phyloP scores from a whole-genome alignment of 495 filamentous ascomycete genomes.

The Neurospora sp. region DNA sequence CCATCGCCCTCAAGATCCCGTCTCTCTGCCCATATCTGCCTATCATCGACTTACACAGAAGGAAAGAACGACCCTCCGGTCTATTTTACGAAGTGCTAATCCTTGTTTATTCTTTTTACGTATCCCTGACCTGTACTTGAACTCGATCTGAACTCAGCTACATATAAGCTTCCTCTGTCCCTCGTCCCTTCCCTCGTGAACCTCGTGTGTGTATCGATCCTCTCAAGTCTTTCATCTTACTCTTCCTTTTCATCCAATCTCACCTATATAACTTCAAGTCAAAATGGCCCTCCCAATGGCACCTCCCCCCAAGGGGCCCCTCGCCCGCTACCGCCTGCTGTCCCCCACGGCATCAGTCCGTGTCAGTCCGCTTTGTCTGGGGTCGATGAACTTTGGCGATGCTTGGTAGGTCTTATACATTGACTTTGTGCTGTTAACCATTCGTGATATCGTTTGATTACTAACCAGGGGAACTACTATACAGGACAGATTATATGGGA shows the following conservation, averaged over 20 bases:
- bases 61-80: neutral
- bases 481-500: constrained; percentile 40
- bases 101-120: neutral
- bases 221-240: neutral
- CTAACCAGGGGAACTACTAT: neutral
- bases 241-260: neutral
- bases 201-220: neutral
- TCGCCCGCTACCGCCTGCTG: constrained; percentile 50
- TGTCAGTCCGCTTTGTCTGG: constrained; percentile 53
- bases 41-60: neutral
- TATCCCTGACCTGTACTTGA: neutral
- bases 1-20: neutral
- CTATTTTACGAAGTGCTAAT: neutral
- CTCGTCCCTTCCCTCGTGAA: neutral
- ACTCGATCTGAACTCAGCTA: neutral
- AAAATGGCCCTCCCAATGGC: constrained; percentile 15
- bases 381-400: constrained; percentile 53
- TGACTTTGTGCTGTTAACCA: neutral
- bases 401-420: constrained; percentile 30
- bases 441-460: neutral
- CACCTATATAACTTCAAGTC: neutral
- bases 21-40: neutral
- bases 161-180: neutral
- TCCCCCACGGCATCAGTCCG: constrained; percentile 47
- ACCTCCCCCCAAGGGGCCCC: constrained; percentile 34